Evolutionary conservation across 2,329 filamentous ascomycete species (phyloP).

Genomic region (Colletotrichum eleusines): DNA sequence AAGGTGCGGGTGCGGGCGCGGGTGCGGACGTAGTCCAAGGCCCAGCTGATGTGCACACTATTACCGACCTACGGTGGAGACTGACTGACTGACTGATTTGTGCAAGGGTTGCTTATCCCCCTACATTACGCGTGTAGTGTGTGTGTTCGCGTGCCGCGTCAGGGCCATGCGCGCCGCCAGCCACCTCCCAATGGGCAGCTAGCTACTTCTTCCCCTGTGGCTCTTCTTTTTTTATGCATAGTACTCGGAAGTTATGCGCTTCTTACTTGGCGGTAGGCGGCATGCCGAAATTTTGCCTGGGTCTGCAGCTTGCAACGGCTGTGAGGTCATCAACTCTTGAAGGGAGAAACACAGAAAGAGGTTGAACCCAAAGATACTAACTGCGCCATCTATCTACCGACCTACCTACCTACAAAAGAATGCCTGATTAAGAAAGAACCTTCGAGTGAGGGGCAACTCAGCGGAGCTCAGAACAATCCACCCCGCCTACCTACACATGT

Average conservation of each 20-base stretch:
- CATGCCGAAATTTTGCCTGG: not conserved
- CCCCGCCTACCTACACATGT: too few relatives aligned
- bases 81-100: not conserved
- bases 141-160: constrained; percentile 16
- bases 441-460: not conserved
- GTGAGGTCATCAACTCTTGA: constrained; percentile 1
- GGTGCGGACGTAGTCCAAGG: not conserved
- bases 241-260: not conserved
- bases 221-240: constrained; percentile 4
- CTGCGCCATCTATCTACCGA: too few relatives aligned
- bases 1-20: constrained; percentile 4
- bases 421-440: too few relatives aligned
- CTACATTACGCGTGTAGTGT: not conserved
- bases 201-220: not conserved
- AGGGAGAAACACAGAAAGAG: not conserved
- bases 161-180: not conserved
- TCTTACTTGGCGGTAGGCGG: not conserved
- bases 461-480: constrained; percentile 17
- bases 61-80: constrained; percentile 7
- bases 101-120: constrained; percentile 12
- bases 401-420: too few relatives aligned
- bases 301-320: not conserved
- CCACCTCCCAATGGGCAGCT: not conserved
- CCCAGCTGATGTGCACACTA: not conserved
- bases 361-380: too few relatives aligned